Conservation (phyloP, 164 flowering plant genomes). For the Vitis amurensis region DNA sequence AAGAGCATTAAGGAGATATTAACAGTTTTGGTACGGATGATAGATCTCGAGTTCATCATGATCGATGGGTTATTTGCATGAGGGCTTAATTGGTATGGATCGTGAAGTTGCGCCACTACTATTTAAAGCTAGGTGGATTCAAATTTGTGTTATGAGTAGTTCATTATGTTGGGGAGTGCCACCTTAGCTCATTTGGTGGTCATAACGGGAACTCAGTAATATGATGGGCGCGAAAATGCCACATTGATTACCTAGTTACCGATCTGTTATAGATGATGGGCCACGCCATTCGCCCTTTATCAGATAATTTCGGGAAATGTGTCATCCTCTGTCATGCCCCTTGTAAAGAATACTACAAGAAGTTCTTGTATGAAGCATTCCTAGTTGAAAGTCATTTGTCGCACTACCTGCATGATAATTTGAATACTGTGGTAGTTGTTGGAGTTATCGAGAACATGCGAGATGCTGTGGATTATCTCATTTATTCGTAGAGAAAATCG, state of each 20-base stretch:
- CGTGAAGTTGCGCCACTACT: slow-evolving; percentile 78
- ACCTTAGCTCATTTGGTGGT: slow-evolving; percentile 90
- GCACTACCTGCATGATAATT: no score
- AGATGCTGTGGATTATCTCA: no score
- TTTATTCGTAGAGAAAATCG: no score
- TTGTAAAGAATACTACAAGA: slow-evolving; percentile 27
- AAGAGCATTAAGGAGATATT: no score
- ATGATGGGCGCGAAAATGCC: slow-evolving; percentile 97
- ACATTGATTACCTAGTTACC: slow-evolving; percentile 85
- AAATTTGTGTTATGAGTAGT: slow-evolving; percentile 89
- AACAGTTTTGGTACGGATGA: no score
- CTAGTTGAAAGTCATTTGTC: no score
- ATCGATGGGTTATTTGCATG: slow-evolving; percentile 94
- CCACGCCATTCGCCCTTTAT: slow-evolving; percentile 87
- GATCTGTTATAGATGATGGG: slow-evolving; percentile 98
- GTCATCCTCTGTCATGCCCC: slow-evolving; percentile 97
- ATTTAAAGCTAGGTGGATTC: slow-evolving; percentile 89
- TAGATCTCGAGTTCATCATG: not conserved
- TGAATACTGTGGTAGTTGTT: no score
- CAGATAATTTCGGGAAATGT: slow-evolving; percentile 85
- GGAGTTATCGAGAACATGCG: no score
- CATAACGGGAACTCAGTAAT: slow-evolving; percentile 96
- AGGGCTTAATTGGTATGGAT: slow-evolving; percentile 70
- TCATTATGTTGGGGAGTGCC: slow-evolving; percentile 93
- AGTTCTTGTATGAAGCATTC: no score